These are phyloP conservation scores for Penicillium nordicum DNA, from an alignment of 2,329 filamentous ascomycete species.

Conservation along the genomic window DNA sequence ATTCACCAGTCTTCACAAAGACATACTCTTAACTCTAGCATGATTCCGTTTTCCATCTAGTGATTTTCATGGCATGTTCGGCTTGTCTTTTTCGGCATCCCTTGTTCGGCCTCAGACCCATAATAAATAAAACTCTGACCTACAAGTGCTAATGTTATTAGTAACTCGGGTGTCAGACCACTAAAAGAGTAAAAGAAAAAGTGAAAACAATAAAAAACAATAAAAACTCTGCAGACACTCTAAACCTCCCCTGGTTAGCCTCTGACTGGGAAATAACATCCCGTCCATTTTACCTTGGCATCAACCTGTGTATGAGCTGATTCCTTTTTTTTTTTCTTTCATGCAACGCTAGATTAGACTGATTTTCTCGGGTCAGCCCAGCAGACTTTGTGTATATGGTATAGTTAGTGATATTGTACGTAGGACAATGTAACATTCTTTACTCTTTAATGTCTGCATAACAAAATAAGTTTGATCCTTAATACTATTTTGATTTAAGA, in stretches of 20 bases:
- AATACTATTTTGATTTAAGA: not conserved
- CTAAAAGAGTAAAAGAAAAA: not conserved
- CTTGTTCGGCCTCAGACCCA: conserved; percentile 8
- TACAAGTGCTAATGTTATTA: not conserved
- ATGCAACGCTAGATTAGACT: not conserved
- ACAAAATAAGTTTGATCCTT: not conserved
- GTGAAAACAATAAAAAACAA: not conserved
- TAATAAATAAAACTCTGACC: conserved; percentile 9
- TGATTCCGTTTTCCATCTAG: not conserved
- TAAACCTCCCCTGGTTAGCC: not conserved
- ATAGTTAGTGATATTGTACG: not conserved
- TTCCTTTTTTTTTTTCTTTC: not conserved
- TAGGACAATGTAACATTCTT: not conserved
- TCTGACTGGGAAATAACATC: not conserved
- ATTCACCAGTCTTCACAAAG: not conserved
- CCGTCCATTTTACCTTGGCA: not conserved
- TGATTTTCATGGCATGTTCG: not conserved
- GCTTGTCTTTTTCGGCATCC: conserved; percentile 2
- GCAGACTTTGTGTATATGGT: not conserved
- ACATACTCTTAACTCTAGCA: not conserved
- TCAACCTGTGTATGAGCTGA: not conserved
- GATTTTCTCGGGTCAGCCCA: not conserved
- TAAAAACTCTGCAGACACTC: not conserved
- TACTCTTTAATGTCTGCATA: not conserved
- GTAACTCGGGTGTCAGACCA: conserved; percentile 6